phyloP scores from a whole-genome alignment of 2,329 filamentous ascomycete species.

The Penicillium hordei region DNA sequence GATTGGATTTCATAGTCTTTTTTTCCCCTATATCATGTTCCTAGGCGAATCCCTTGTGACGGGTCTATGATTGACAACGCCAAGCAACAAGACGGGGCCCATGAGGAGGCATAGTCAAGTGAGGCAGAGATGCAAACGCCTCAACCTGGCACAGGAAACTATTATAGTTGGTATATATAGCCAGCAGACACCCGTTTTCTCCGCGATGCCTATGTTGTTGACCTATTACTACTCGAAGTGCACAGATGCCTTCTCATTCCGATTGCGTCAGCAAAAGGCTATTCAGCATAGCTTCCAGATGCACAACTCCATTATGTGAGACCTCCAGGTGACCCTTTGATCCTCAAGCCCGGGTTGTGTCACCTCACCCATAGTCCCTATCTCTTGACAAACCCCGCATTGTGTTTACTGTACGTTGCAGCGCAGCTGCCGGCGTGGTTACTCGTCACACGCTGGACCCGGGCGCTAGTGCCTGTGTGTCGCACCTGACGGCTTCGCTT shows the following conservation, averaged over 20 bases:
- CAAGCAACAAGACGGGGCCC: too few species aligned
- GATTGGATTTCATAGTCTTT: accelerated
- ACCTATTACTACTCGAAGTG: background rate
- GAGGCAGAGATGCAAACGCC: too few species aligned
- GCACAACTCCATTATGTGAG: conserved; percentile 9
- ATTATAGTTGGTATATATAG: background rate
- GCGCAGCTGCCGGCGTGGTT: conserved; percentile 57
- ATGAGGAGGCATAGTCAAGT: too few species aligned
- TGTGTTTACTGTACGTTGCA: conserved; percentile 57
- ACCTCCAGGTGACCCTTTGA: conserved; percentile 24
- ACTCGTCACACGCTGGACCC: conserved; percentile 31
- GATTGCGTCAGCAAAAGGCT: background rate
- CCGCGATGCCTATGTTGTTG: too few species aligned
- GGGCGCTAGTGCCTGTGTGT: conserved; percentile 6
- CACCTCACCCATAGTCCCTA: conserved; percentile 14
- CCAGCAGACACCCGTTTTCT: too few species aligned
- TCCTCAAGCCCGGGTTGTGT: conserved; percentile 15
- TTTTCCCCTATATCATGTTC: too few species aligned
- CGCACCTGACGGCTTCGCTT: background rate
- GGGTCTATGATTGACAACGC: background rate
- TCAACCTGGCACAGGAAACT: too few species aligned
- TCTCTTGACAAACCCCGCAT: conserved; percentile 36
- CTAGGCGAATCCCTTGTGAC: too few species aligned
- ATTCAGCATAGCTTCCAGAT: conserved; percentile 7
- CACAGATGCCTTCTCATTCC: background rate